Percentiles rank a stretch among this genome's conserved stretches.
These are phyloP conservation scores for Aspergillus heteromorphus DNA, from an alignment of 495 filamentous ascomycete genomes.

Conservation along the genomic window DNA sequence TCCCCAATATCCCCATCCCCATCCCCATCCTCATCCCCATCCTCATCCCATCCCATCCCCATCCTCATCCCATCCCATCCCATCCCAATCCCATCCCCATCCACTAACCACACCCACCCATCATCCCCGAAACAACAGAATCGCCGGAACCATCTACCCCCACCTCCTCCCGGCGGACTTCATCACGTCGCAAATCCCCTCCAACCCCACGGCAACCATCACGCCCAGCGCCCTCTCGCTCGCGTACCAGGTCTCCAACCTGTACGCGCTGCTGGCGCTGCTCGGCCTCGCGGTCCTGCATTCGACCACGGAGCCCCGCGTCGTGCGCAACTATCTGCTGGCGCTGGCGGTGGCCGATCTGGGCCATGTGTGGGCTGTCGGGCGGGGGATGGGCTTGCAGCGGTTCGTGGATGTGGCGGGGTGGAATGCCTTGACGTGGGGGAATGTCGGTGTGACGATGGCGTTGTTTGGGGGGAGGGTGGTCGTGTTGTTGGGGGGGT, in stretches of 20 bases:
- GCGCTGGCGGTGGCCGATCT: constrained; percentile 63
- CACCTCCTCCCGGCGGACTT: constrained; percentile 54
- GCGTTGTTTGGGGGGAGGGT: constrained; percentile 52
- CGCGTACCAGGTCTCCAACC: constrained; percentile 61
- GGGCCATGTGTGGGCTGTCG: constrained; percentile 62
- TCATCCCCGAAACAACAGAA: constrained; percentile 30
- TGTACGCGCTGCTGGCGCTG: constrained; percentile 60
- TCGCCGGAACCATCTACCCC: constrained; percentile 52
- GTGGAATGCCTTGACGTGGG: constrained; percentile 71
- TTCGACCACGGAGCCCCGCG: constrained; percentile 56
- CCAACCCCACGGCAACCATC: constrained; percentile 23
- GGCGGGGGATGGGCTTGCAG: constrained; percentile 51
- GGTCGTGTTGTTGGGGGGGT: constrained; percentile 55
- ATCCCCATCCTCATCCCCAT: too few species aligned
- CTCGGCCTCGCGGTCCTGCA: constrained; percentile 56
- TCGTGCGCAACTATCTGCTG: constrained; percentile 62
- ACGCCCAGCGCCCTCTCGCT: constrained; percentile 42
- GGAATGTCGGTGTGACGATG: constrained; percentile 60
- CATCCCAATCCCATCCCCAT: too few species aligned
- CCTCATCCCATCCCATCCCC: too few species aligned
- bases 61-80: too few species aligned
- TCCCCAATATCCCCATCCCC: neutral
- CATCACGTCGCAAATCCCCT: constrained; percentile 52
- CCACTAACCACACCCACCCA: too few species aligned
- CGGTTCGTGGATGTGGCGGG: constrained; percentile 45